A percentile compares a stretch with the other conserved stretches of the same genome.
phyloP scores from a whole-genome alignment of 2,329 filamentous ascomycete genomes.

The Diaporthe nobilis region DNA sequence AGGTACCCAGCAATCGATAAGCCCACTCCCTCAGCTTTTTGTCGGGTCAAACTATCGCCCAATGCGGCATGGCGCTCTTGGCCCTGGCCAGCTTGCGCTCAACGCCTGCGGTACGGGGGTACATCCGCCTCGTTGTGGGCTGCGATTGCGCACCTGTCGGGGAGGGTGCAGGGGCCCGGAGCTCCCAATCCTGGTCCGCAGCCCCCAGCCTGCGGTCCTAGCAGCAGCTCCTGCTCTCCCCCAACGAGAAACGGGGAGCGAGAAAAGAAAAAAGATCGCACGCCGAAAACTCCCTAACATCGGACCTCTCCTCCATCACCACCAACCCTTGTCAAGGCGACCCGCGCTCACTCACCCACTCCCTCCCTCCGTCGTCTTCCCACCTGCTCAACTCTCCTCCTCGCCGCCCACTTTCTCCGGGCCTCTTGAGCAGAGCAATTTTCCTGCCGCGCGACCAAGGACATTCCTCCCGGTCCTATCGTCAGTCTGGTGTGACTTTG shows the following conservation, averaged over 20 bases:
- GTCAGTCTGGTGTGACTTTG: conserved; percentile 42
- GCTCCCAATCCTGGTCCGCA: conserved; percentile 29
- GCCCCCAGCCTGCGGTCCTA: conserved; percentile 13
- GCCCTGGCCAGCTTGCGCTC: conserved; percentile 24
- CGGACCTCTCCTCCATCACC: conserved; percentile 37
- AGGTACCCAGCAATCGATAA: conserved; percentile 35
- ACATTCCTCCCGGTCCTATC: conserved; percentile 42
- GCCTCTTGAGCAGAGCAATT: conserved; percentile 34
- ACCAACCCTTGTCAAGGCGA: conserved; percentile 35
- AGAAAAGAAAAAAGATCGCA: conserved; percentile 42
- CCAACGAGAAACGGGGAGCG: conserved; percentile 38
- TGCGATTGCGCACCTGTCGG: conserved; percentile 10
- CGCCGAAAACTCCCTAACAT: conserved; percentile 40
- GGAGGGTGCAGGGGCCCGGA: conserved; percentile 19
- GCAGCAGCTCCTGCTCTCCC: conserved; percentile 27
- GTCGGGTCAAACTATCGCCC: conserved; percentile 37
- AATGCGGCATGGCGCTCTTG: conserved; percentile 27
- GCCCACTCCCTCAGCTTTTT: conserved; percentile 14
- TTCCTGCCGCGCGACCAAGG: conserved; percentile 7
- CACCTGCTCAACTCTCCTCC: conserved; percentile 44
- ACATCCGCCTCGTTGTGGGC: conserved; percentile 26
- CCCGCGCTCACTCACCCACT: conserved; percentile 39
- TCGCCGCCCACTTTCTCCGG: conserved; percentile 24
- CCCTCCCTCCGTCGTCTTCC: conserved; percentile 33
- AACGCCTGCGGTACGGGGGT: conserved; percentile 31